phyloP scores from a whole-genome alignment of 768 basidiomycete species.

The Symmetrospora coprosmae region DNA sequence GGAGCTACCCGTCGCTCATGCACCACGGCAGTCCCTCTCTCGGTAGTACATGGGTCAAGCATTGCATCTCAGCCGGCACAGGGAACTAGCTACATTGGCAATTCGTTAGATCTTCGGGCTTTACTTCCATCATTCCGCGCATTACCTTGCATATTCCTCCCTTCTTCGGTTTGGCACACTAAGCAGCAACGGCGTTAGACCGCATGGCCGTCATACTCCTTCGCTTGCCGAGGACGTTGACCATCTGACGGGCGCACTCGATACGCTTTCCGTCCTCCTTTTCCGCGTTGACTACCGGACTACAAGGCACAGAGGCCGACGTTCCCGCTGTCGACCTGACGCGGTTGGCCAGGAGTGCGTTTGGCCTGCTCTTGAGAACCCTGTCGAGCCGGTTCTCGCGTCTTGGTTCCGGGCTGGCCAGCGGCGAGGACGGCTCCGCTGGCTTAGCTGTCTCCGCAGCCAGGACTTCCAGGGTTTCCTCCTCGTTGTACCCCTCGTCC shows the following conservation, averaged over 20 bases:
- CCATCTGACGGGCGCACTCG: slow-evolving; percentile 4
- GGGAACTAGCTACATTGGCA: too few relatives aligned
- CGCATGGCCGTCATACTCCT: slow-evolving; percentile 10
- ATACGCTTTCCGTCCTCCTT: neutral
- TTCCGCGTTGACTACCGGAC: neutral
- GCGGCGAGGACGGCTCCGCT: neutral
- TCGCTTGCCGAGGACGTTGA: neutral
- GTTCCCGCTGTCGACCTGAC: neutral
- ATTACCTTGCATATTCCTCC: too few relatives aligned
- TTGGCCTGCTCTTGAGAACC: neutral
- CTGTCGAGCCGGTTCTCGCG: neutral
- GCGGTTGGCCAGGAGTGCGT: neutral
- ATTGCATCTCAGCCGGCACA: too few relatives aligned
- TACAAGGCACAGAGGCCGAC: neutral
- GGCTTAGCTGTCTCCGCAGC: neutral
- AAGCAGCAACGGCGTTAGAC: too few relatives aligned
- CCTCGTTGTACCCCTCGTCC: too few relatives aligned
- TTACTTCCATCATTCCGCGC: too few relatives aligned
- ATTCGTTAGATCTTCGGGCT: too few relatives aligned
- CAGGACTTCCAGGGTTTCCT: too few relatives aligned
- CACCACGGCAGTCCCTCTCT: too few relatives aligned
- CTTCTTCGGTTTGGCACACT: too few relatives aligned
- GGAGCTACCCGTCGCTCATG: too few relatives aligned
- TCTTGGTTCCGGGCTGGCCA: neutral
- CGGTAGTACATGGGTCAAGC: too few relatives aligned